These are phyloP conservation scores for Psilocybe subaeruginosa DNA, from an alignment of 768 basidiomycete species.

Conservation along the genomic window DNA sequence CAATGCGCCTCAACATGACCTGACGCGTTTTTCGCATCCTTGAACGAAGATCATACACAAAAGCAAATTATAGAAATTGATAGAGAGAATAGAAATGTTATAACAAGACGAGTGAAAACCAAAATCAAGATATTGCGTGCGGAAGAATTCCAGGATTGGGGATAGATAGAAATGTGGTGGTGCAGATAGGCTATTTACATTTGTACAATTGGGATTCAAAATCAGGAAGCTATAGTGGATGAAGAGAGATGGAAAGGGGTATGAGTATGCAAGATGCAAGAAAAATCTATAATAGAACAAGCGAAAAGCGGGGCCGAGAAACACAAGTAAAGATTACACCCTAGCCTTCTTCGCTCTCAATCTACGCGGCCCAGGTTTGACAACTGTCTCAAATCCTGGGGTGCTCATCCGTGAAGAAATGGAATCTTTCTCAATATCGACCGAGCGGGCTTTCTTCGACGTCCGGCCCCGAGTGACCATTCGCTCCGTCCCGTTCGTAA, in stretches of 20 bases:
- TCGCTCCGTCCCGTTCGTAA: conserved; percentile 21
- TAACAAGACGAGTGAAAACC: not conserved
- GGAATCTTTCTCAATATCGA: conserved; percentile 12
- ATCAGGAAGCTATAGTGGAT: not conserved
- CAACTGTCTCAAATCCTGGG: conserved; percentile 11
- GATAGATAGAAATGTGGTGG: conserved; percentile 3
- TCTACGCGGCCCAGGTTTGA: conserved; percentile 14
- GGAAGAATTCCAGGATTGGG: not conserved
- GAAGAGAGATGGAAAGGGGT: conserved; percentile 1
- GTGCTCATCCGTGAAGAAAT: conserved; percentile 13
- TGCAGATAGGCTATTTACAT: conserved; percentile 4
- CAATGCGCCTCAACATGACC: not conserved
- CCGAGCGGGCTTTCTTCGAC: conserved; percentile 13
- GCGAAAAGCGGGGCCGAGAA: not conserved
- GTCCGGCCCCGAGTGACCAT: conserved; percentile 43
- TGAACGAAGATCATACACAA: not conserved
- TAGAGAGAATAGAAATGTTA: not conserved
- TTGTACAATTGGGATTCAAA: conserved; percentile 1
- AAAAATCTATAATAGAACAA: conserved; percentile 4
- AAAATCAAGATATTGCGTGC: not conserved
- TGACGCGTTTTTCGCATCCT: conserved; percentile 9
- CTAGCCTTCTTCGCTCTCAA: conserved; percentile 21
- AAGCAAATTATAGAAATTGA: not conserved
- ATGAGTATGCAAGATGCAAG: conserved; percentile 7
- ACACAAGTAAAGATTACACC: conserved; percentile 9